Conservation (phyloP, 2,329 filamentous ascomycete genomes). For the Xylariaceae sp. region DNA sequence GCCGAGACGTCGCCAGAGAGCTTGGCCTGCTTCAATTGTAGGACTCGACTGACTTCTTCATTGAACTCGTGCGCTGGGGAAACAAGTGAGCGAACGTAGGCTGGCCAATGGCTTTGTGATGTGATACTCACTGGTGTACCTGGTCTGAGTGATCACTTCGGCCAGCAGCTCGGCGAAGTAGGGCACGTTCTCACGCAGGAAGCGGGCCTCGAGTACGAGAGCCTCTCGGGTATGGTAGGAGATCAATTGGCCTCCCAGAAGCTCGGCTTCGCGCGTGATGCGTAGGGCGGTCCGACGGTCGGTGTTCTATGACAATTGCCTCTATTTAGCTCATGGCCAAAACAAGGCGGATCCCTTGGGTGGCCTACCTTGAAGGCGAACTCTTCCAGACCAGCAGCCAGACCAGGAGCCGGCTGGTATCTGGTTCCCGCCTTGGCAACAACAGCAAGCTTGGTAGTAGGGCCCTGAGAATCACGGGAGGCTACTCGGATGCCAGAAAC, state of each 20-base stretch:
- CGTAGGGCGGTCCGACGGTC: slow-evolving; percentile 80
- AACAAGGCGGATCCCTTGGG: slow-evolving; percentile 14
- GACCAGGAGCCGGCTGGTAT: slow-evolving; percentile 82
- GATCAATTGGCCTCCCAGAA: slow-evolving; percentile 83
- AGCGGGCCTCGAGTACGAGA: slow-evolving; percentile 85
- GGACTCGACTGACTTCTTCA: slow-evolving; percentile 73
- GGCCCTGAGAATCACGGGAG: slow-evolving; percentile 79
- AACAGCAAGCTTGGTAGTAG: slow-evolving; percentile 83
- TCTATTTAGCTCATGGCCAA: slow-evolving; percentile 39
- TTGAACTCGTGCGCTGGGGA: slow-evolving; percentile 74
- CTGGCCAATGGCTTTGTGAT: slow-evolving; percentile 8
- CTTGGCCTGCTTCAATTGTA: slow-evolving; percentile 71
- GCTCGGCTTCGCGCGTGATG: slow-evolving; percentile 90
- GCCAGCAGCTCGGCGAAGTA: slow-evolving; percentile 95
- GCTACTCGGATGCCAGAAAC: slow-evolving; percentile 86
- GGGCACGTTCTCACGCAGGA: slow-evolving; percentile 89
- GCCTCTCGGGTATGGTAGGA: slow-evolving; percentile 90
- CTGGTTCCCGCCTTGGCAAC: slow-evolving; percentile 92
- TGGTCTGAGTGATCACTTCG: slow-evolving; percentile 83
- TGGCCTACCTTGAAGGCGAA: slow-evolving; percentile 87
- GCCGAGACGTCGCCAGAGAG: slow-evolving; percentile 54
- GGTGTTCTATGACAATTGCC: slow-evolving; percentile 58
- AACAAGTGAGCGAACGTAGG: slow-evolving; percentile 9
- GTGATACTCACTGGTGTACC: slow-evolving; percentile 67
- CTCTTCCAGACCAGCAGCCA: slow-evolving; percentile 83